Conservation (phyloP, 306 rosid genomes). For the Ormosia semicastrata region DNA sequence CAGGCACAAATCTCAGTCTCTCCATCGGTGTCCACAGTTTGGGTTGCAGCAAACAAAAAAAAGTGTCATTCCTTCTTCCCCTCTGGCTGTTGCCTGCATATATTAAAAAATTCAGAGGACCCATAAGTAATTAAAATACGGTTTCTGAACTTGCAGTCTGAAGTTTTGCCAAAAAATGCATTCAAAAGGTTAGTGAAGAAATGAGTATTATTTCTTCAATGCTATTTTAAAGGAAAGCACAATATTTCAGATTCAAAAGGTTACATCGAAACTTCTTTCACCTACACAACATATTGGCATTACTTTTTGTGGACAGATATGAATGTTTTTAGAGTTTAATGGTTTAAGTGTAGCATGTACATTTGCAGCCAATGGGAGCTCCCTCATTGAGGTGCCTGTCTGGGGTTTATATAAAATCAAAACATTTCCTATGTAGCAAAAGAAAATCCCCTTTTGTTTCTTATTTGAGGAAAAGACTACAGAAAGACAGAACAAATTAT, state of each 20-base stretch:
- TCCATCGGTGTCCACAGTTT: slow-evolving; percentile 42
- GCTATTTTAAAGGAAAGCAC: not conserved
- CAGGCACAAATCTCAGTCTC: slow-evolving; percentile 23
- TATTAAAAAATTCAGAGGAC: not conserved
- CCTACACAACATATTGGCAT: not conserved
- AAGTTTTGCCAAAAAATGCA: not conserved
- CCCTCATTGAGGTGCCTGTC: not conserved
- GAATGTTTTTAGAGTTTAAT: not conserved
- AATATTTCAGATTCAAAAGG: slow-evolving; percentile 8
- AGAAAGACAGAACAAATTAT: not conserved
- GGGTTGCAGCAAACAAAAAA: slow-evolving; percentile 46
- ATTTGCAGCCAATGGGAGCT: not conserved
- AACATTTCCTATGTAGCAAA: not conserved
- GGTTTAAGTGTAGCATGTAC: not conserved
- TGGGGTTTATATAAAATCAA: not conserved
- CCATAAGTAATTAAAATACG: slow-evolving; percentile 1
- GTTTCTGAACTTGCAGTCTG: not conserved
- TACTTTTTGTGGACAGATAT: not conserved
- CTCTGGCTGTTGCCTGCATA: slow-evolving; percentile 45
- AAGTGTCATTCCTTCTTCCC: slow-evolving; percentile 48
- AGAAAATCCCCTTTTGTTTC: not conserved
- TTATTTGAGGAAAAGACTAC: not conserved
- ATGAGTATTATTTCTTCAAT: not conserved
- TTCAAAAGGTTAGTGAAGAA: not conserved
- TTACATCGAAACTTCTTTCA: not conserved